phyloP scores from a whole-genome alignment of 1,139 yeast species.

The Blastobotrys indianensis region DNA sequence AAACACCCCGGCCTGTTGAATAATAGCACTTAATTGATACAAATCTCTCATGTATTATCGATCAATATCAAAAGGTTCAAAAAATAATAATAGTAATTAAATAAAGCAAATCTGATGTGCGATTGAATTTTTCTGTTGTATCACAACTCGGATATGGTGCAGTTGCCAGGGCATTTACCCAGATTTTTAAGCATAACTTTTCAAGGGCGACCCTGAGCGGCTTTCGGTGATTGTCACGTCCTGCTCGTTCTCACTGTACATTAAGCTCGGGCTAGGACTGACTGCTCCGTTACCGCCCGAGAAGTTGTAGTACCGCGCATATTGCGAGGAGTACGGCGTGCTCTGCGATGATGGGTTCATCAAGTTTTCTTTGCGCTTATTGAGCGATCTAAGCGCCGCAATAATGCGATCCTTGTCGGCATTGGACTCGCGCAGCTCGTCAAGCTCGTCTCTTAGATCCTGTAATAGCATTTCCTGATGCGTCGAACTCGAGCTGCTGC shows the following conservation, averaged over 20 bases:
- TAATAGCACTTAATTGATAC: too few relatives aligned
- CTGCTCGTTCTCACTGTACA: slow-evolving; percentile 9
- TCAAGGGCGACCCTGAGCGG: slow-evolving; percentile 8
- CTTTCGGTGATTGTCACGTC: slow-evolving; percentile 11
- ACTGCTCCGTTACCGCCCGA: slow-evolving; percentile 2
- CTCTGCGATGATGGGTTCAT: slow-evolving; percentile 12
- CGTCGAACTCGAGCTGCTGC: slow-evolving; percentile 7
- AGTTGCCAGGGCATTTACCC: too few relatives aligned
- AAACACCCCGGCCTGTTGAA: too few relatives aligned
- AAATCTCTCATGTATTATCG: too few relatives aligned
- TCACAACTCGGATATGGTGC: too few relatives aligned
- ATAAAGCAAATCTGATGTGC: too few relatives aligned
- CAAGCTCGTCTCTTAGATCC: slow-evolving; percentile 67
- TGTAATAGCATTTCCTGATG: slow-evolving; percentile 34
- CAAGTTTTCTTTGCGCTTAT: slow-evolving; percentile 27
- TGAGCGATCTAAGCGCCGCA: slow-evolving; percentile 46
- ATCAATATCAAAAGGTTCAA: too few relatives aligned
- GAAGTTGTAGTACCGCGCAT: slow-evolving; percentile 20
- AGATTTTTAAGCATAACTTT: slow-evolving; percentile 7
- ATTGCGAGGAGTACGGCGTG: slow-evolving; percentile 17
- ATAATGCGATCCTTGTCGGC: slow-evolving; percentile 73
- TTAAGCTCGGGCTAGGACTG: slow-evolving; percentile 7
- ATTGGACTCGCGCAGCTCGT: slow-evolving; percentile 55
- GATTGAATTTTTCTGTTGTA: too few relatives aligned
- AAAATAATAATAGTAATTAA: too few relatives aligned